phyloP scores from a whole-genome alignment of 1,284 basidiomycete genomes.

The Microbotryum silenes-acaulis region DNA sequence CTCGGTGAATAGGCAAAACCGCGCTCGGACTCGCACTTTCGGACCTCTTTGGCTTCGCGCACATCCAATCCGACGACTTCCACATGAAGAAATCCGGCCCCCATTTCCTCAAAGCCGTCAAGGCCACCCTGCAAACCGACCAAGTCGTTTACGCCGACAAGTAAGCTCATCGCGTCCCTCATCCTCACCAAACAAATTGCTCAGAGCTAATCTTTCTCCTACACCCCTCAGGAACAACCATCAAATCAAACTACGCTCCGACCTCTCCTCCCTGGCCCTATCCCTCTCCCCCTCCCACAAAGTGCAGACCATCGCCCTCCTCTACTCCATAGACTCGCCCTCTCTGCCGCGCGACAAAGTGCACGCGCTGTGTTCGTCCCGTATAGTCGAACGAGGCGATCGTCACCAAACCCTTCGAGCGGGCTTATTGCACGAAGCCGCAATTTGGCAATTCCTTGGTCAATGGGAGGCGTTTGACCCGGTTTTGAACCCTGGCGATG shows the following conservation, averaged over 20 bases:
- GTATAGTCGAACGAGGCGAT: slow-evolving; percentile 63
- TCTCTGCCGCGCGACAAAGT: slow-evolving; percentile 48
- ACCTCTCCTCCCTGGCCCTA: slow-evolving; percentile 47
- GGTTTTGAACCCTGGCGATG: slow-evolving; percentile 39
- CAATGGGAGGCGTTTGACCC: slow-evolving; percentile 55
- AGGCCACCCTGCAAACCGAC: slow-evolving; percentile 53
- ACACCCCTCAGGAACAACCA: slow-evolving; percentile 71
- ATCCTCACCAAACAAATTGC: neutral
- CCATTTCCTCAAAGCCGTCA: slow-evolving; percentile 68
- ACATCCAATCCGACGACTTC: slow-evolving; percentile 90
- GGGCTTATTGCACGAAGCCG: slow-evolving; percentile 59
- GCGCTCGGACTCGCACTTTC: slow-evolving; percentile 68
- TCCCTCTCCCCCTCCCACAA: slow-evolving; percentile 40
- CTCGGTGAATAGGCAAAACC: slow-evolving; percentile 66
- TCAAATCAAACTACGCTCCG: slow-evolving; percentile 61
- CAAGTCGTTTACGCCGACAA: slow-evolving; percentile 84
- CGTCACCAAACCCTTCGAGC: slow-evolving; percentile 72
- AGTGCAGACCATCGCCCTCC: slow-evolving; percentile 65
- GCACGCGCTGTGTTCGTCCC: slow-evolving; percentile 67
- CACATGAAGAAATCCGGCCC: slow-evolving; percentile 67
- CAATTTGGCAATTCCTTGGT: slow-evolving; percentile 72
- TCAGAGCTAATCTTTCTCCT: neutral
- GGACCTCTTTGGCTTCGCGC: slow-evolving; percentile 71
- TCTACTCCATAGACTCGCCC: slow-evolving; percentile 61
- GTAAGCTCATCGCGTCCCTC: slow-evolving; percentile 44